Evolutionary conservation across 208 protist species (phyloP), one percentile per base, ranked within the genome.

Genomic region (Endotrypanum monterogeii): DNA sequence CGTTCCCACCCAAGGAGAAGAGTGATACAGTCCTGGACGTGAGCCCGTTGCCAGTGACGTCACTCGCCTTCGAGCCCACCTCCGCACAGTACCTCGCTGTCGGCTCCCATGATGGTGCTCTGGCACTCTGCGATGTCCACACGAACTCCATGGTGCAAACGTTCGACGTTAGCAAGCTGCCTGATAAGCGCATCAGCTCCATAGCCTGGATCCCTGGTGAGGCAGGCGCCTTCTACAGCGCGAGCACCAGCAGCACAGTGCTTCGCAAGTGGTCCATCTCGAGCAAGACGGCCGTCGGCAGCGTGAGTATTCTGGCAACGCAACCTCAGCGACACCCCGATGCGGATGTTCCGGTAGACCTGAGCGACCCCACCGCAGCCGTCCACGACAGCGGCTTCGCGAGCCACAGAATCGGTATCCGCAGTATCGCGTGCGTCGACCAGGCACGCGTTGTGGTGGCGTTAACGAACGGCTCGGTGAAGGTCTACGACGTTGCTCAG

Each of bases 191-290:
- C 52, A 74, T 97, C 41, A 88, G 78, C 68, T 83, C 83, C 32
- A 88, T 97, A 52, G 78, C 91, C 69, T 95, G 89, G 89, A 78
- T 91, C 37, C 54, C 78, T 9, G 82, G 79, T 35, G 85, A 97
- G 71, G 35, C 55, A 3, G 89, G 91, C 32, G 83, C 74, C 50
- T 92, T 97, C 79, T 89, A 88, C 73, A 94, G 89, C 32, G 81
- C 81, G 63, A 93, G 89, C 80, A 73, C 70, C n/a, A 74, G 82
- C 50, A 86, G 82, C 60, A 79, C 77, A 48, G 80, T 84, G 50
- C 58, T 97, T 41, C 72, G 74, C n/a, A 86, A 93, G 80, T 97
- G 90, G 89, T 83, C 68, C 30, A 69, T 86, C 37, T 89, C 73
- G 35, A 90, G 82, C 74, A 89, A 88, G 74, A 88, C 87, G 11